These are phyloP conservation scores for Pueraria montana DNA, from an alignment of 306 rosid species.

Conservation along the genomic window DNA sequence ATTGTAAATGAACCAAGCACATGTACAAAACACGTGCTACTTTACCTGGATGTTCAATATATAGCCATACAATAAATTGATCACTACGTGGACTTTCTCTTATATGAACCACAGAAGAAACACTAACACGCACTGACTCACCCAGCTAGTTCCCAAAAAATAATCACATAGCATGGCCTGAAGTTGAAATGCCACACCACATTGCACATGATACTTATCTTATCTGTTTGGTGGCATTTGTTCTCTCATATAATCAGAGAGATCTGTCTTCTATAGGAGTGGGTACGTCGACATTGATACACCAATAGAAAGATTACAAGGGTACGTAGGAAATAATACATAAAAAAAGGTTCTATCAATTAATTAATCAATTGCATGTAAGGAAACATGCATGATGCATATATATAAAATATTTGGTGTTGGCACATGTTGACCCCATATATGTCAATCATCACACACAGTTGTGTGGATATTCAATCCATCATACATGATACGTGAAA, in stretches of 20 bases:
- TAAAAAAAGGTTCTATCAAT: too few species aligned
- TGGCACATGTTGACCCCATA: not conserved
- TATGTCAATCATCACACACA: not conserved
- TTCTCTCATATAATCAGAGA: not conserved
- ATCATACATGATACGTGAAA: not conserved
- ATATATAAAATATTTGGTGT: not conserved
- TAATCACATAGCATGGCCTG: not conserved
- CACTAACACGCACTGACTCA: not conserved
- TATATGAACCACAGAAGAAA: not conserved
- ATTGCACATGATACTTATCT: not conserved
- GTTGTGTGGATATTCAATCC: not conserved
- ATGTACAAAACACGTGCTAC: not conserved
- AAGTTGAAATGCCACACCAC: too few species aligned
- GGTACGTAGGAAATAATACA: too few species aligned
- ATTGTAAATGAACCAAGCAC: not conserved
- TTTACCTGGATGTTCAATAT: not conserved
- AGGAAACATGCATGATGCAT: too few species aligned
- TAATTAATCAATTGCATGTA: too few species aligned
- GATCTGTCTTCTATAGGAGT: too few species aligned
- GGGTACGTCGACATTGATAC: too few species aligned
- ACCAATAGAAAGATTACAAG: too few species aligned
- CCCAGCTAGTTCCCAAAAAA: not conserved
- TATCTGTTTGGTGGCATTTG: constrained; percentile 8
- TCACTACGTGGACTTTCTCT: not conserved
- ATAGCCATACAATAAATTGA: not conserved